Base-by-base conservation (phyloP, 345 rosid genomes). In the Heritiera fomes region DNA sequence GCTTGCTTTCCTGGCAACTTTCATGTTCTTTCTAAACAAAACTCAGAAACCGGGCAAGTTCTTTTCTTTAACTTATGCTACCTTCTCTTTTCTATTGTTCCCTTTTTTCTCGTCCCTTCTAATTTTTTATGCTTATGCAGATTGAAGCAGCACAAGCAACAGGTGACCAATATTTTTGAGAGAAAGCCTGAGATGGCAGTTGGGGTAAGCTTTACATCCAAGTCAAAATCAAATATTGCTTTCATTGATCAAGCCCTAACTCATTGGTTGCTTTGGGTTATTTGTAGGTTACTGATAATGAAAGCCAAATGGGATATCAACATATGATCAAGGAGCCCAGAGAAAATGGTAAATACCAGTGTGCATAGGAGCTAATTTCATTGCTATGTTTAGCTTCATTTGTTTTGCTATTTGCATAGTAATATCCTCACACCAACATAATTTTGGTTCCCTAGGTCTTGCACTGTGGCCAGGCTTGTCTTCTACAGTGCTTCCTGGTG, bases 401-500 rank as follows among this genome's bases (percentile, higher is more conserved):
- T 74, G n/a, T 56, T 74, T 12, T 78, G 45, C 66, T 13, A 43
- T 72, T 59, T 18, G 14, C 28, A 15, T 76, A 45, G 20, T n/a
- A 69, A 64, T 56, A 18, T 78, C 52, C 76, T 80, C 34, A 43
- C 38, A 23, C 15, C 69, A 55, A 55, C 38, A 41, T 5, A 12
- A 61, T 65, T 65, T 56, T 41, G 58, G 14, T 79, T 66, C 34
- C 59, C 34, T 75, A 88, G 91, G 85, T 83, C 85, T 85, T 71
- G 85, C 80, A 56, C 50, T 89, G 77, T 91, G 92, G 94, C 92
- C 93, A 70, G 90, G 89, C 59, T 65, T 91, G 83, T 84, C 88
- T 70, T 68, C 93, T 59, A 61, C 60, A 2, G 77, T 78, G 69
- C 81, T 82, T 28, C 77, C 59, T 55, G 75, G 41, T 80, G 74